phyloP scores from a whole-genome alignment of 108 stramenopile species.

The Fragilariopsis cylindrus region DNA sequence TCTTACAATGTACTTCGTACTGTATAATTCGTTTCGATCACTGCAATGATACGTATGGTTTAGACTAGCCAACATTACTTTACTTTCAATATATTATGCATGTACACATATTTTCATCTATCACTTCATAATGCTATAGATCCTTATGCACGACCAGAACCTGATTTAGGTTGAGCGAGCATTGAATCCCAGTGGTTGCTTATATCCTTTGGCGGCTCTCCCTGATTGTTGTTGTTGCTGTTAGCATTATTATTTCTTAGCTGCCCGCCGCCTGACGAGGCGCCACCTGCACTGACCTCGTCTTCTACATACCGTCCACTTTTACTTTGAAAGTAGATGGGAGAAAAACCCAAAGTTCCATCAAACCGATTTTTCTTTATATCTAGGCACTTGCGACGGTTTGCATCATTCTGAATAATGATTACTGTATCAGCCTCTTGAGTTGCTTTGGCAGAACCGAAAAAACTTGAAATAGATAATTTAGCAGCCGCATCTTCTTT shows the following conservation, averaged over 20 bases:
- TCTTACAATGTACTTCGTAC: too few species aligned
- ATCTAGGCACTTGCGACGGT: conserved; percentile 86
- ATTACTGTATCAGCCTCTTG: conserved; percentile 99
- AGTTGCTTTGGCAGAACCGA: conserved; percentile 96
- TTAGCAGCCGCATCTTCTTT: conserved; percentile 90
- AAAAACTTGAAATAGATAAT: conserved; percentile 86
- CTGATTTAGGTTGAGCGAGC: background rate
- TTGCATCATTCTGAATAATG: conserved; percentile 91
- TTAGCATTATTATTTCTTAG: conserved; percentile 2
- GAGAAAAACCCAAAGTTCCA: conserved; percentile 85
- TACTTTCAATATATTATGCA: background rate
- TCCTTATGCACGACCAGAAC: background rate
- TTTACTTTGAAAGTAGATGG: conserved; percentile 76
- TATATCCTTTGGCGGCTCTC: background rate
- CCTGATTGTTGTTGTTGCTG: conserved; percentile 15
- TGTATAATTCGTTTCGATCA: too few species aligned
- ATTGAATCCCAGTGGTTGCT: conserved; percentile 11
- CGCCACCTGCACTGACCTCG: conserved; percentile 18
- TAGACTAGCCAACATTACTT: too few species aligned
- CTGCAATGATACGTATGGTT: too few species aligned
- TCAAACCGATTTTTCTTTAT: conserved; percentile 98
- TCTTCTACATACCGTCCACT: conserved; percentile 75
- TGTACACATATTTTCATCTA: background rate
- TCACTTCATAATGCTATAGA: background rate
- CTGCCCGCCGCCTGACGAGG: background rate